Percentiles rank a stretch among this genome's conserved stretches.
These are phyloP conservation scores for Paecilomyces fulvus DNA, from an alignment of 2,329 filamentous ascomycete genomes.

Conservation along the genomic window DNA sequence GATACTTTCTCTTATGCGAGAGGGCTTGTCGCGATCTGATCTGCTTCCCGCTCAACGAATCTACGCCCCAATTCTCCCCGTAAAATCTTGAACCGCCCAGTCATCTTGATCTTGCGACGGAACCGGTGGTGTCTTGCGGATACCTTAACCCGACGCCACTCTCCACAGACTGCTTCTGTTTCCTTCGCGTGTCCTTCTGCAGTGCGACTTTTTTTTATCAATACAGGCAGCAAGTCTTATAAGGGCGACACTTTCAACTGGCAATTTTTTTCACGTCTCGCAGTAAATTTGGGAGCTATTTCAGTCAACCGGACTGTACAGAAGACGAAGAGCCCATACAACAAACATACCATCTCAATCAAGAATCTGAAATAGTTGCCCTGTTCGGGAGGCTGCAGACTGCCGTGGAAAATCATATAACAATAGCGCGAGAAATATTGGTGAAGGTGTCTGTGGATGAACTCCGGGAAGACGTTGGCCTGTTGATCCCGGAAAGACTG, in stretches of 20 bases:
- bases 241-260: not conserved
- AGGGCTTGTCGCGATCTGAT: constrained; percentile 18
- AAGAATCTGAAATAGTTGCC: not conserved
- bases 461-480: not conserved
- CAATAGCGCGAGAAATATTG: not conserved
- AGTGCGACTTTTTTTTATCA: not conserved
- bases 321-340: not conserved
- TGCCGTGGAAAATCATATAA: not conserved
- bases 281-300: not conserved
- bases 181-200: not conserved
- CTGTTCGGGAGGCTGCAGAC: not conserved
- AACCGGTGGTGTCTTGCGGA: not conserved
- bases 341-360: not conserved
- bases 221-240: not conserved
- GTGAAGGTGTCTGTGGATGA: constrained; percentile 9
- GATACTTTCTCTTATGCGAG: constrained; percentile 3
- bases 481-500: constrained; percentile 6
- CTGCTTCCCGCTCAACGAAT: constrained; percentile 17
- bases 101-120: constrained; percentile 4
- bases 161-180: not conserved
- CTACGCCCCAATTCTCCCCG: constrained; percentile 8
- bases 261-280: not conserved
- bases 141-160: not conserved
- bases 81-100: not conserved
- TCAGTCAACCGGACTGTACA: not conserved